Conservation (phyloP, 1,284 basidiomycete species). For the Hemileia vastatrix region DNA sequence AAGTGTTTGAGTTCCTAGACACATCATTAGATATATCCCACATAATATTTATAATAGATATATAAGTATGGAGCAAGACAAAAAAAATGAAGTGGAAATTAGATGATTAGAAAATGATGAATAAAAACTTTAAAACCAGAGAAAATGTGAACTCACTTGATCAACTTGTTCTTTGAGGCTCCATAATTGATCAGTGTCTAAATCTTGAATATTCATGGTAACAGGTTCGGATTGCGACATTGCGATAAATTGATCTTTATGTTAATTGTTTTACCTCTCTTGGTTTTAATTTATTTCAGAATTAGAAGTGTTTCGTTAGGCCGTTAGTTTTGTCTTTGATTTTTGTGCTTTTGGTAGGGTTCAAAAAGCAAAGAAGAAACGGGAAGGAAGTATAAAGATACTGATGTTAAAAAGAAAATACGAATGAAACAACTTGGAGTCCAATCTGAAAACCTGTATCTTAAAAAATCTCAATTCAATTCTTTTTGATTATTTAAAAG, state of each 20-base stretch:
- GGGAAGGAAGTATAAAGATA: too few species aligned
- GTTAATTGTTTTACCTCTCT: too few species aligned
- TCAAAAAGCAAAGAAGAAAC: too few species aligned
- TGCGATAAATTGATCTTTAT: not conserved
- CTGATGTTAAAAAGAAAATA: too few species aligned
- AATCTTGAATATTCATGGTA: conserved; percentile 12
- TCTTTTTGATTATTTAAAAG: too few species aligned
- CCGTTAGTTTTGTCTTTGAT: too few species aligned
- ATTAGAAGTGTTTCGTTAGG: too few species aligned
- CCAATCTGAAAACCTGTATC: too few species aligned
- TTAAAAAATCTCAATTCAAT: too few species aligned
- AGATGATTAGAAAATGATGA: not conserved
- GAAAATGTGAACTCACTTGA: conserved; percentile 11
- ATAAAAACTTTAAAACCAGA: not conserved
- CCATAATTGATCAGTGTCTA: conserved; percentile 9
- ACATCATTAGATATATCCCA: conserved; percentile 30
- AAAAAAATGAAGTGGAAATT: not conserved
- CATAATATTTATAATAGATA: conserved; percentile 40
- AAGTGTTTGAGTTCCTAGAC: conserved; percentile 79
- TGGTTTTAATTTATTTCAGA: too few species aligned
- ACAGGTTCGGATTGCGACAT: conserved; percentile 9
- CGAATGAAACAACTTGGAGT: too few species aligned
- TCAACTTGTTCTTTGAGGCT: conserved; percentile 22
- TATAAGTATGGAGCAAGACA: conserved; percentile 29
- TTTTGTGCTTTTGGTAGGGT: too few species aligned